A percentile compares a stretch with the other conserved stretches of the same genome.
phyloP scores from a whole-genome alignment of 345 rosid species.

The Brassica incana region DNA sequence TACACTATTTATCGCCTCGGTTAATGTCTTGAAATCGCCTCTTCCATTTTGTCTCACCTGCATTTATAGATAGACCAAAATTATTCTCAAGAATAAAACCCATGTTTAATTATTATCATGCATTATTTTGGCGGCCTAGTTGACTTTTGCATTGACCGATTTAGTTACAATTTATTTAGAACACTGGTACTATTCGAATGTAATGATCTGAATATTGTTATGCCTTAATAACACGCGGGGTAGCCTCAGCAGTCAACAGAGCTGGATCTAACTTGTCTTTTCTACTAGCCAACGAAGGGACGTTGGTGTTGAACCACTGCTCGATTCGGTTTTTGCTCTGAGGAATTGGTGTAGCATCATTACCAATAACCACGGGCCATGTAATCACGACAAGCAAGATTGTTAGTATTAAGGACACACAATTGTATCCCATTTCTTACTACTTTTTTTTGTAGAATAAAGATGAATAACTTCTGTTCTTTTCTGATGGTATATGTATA shows the following conservation, averaged over 20 bases:
- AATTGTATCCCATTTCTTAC: conserved; percentile 25
- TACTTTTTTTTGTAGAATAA: neutral
- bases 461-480: neutral
- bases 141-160: neutral
- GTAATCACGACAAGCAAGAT: conserved; percentile 24
- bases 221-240: conserved; percentile 30
- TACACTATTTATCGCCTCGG: conserved; percentile 53
- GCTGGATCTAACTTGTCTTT: conserved; percentile 19
- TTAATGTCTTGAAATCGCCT: conserved; percentile 50
- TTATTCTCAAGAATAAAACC: neutral
- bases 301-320: conserved; percentile 35
- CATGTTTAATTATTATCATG: too few relatives aligned
- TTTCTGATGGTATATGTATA: conserved; percentile 14
- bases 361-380: conserved; percentile 27
- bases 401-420: conserved; percentile 23
- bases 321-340: conserved; percentile 11
- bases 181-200: neutral
- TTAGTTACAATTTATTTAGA: neutral
- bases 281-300: conserved; percentile 30
- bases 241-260: conserved; percentile 29
- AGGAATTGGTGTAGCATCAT: conserved; percentile 36
- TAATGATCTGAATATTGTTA: neutral
- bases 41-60: conserved; percentile 51
- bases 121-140: neutral
- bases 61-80: conserved; percentile 7